A percentile compares a stretch with the other conserved stretches of the same genome.
phyloP scores from a whole-genome alignment of 2,329 filamentous ascomycete species.

The Pseudogymnoascus sp. region DNA sequence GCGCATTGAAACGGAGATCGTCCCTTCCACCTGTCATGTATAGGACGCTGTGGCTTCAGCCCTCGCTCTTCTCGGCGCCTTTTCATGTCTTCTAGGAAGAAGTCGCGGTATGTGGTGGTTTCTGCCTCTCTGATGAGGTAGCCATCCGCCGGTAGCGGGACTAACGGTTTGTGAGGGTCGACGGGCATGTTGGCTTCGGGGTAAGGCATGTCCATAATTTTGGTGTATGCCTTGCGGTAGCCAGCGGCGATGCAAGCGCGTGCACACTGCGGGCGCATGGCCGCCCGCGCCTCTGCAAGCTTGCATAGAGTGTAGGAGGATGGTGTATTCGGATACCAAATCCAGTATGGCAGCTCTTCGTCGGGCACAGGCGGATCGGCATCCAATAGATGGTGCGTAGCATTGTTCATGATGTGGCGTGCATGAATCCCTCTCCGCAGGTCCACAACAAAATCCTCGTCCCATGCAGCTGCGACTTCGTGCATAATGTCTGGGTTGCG shows the following conservation, averaged over 20 bases:
- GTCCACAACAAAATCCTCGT: slow-evolving; percentile 11
- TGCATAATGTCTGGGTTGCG: not conserved
- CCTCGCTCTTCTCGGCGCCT: not conserved
- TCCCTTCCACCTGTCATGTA: not conserved
- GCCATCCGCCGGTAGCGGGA: not conserved
- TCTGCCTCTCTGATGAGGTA: not conserved
- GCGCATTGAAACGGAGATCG: not conserved
- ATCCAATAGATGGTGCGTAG: slow-evolving; percentile 31
- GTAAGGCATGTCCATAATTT: not conserved
- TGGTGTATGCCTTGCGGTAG: not conserved
- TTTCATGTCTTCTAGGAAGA: not conserved
- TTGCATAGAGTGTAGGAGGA: not conserved
- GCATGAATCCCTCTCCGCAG: slow-evolving; percentile 22
- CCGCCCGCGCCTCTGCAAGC: not conserved
- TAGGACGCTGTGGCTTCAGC: not conserved
- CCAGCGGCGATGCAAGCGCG: not conserved
- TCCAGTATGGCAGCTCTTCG: slow-evolving; percentile 5
- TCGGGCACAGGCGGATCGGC: slow-evolving; percentile 28
- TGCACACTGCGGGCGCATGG: not conserved
- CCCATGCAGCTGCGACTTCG: slow-evolving; percentile 11
- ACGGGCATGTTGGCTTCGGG: not conserved
- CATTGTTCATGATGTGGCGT: slow-evolving; percentile 29
- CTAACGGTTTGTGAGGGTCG: not conserved
- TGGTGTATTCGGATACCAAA: slow-evolving; percentile 1
- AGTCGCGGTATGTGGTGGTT: not conserved